Base-by-base conservation (phyloP, 306 rosid species). In the Pyrus bretschneideri region DNA sequence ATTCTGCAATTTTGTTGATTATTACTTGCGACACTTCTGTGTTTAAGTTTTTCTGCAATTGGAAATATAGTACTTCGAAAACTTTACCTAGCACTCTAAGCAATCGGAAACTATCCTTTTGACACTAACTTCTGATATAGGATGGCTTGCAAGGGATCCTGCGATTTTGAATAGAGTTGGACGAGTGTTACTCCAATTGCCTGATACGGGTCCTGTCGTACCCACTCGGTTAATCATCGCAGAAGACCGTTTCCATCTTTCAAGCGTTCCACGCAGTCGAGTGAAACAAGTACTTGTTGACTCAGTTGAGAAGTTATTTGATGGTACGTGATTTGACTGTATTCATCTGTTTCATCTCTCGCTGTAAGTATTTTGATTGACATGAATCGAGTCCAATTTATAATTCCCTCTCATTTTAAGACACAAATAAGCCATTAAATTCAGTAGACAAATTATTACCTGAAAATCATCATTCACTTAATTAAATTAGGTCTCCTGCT, bases 71-170 rank as follows among this genome's bases (percentile, higher is more conserved):
- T 25, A 25, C 11, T 58, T 4, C 2, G 30, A 22, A 58, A 61
- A 19, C 66, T 13, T 61, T 27, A 61, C 35, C 15, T 42, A 38
- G 71, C 71, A 11, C 30, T 21, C 31, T 42, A 14, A 11, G 29
- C 11, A 22, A 11, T 42, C 1, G 55, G 25, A 42, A 42, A 67
- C 31, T 51, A 54, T 45, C 83, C 18, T 72, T 76, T 81, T 71
- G 67, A 82, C 85, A 75, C 77, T 54, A 67, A 69, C 72, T 86
- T 87, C 74, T 67, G 40, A 57, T 82, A 54, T 87, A 95, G 98
- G 98, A 81, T 95, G 98, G 97, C 90, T 95, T 81, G 92, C 98
- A 33, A 86, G 96, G 91, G 89, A 92, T 82, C 91, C 93, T 19
- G 65, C 33, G 57, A 67, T 87, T 85, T 87, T 95, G 80, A 89